A percentile compares a stretch with the other conserved stretches of the same genome.
Conservation (phyloP, 2,329 filamentous ascomycete species). For the Penicillium sp. region DNA sequence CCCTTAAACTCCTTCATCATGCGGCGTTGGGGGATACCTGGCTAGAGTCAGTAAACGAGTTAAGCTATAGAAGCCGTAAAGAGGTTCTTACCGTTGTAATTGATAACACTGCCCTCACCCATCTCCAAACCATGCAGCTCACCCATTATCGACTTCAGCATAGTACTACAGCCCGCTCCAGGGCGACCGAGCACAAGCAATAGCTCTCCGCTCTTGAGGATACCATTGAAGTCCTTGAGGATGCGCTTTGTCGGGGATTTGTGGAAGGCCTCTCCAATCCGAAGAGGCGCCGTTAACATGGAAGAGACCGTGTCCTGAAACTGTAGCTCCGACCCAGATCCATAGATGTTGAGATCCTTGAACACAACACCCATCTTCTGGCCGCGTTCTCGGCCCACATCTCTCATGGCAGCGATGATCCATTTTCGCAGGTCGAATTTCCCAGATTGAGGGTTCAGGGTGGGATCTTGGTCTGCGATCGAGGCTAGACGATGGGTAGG, state of each 20-base stretch:
- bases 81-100: slow-evolving; percentile 66
- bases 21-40: slow-evolving; percentile 24
- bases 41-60: not conserved
- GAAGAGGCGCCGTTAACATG: slow-evolving; percentile 19
- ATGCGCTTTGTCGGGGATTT: slow-evolving; percentile 46
- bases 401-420: slow-evolving; percentile 17
- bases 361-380: slow-evolving; percentile 23
- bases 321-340: slow-evolving; percentile 28
- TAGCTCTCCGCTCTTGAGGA: slow-evolving; percentile 55
- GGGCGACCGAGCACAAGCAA: slow-evolving; percentile 52
- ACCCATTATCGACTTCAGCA: slow-evolving; percentile 78
- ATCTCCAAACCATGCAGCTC: slow-evolving; percentile 77
- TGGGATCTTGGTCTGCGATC: slow-evolving; percentile 16
- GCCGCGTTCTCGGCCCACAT: slow-evolving; percentile 10
- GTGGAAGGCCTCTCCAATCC: slow-evolving; percentile 17
- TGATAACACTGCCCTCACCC: slow-evolving; percentile 68
- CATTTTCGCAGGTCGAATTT: slow-evolving; percentile 23
- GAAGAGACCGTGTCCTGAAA: slow-evolving; percentile 24
- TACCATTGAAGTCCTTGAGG: slow-evolving; percentile 60
- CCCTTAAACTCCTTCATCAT: slow-evolving; percentile 41
- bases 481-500: slow-evolving; percentile 11
- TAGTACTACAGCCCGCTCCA: slow-evolving; percentile 66
- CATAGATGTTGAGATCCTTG: slow-evolving; percentile 25
- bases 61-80: not conserved
- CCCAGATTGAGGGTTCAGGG: slow-evolving; percentile 17